Conservation (phyloP, 495 filamentous ascomycete genomes). For the Parmelia sp. region DNA sequence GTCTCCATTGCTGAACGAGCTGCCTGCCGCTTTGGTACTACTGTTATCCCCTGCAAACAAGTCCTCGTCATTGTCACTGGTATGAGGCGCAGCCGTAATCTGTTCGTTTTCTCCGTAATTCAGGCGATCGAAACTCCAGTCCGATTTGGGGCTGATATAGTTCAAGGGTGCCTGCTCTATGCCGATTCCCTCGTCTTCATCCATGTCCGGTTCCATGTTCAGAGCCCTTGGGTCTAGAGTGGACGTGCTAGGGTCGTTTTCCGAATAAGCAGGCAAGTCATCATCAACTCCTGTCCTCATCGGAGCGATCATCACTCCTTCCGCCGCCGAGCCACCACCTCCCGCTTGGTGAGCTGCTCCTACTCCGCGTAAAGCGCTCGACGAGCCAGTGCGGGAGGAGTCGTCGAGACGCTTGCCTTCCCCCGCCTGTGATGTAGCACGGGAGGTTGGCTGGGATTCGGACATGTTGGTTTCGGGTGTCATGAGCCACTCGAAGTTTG, state of each 20-base stretch:
- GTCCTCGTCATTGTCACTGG: constrained; percentile 31
- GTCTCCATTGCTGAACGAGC: constrained; percentile 37
- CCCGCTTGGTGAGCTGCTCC: constrained; percentile 63
- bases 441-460: constrained; percentile 44
- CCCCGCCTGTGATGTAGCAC: constrained; percentile 55
- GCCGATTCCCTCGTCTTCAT: constrained; percentile 30
- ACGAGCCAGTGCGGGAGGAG: constrained; percentile 79
- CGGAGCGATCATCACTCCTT: constrained; percentile 16
- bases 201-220: constrained; percentile 32
- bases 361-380: constrained; percentile 73
- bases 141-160: constrained; percentile 35
- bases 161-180: constrained; percentile 24
- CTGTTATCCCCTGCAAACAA: constrained; percentile 35
- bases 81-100: constrained; percentile 25
- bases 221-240: constrained; percentile 24
- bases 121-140: constrained; percentile 25
- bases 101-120: constrained; percentile 33
- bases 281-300: constrained; percentile 22
- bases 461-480: constrained; percentile 45
- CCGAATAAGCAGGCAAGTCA: constrained; percentile 23
- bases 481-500: constrained; percentile 61
- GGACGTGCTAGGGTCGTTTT: constrained; percentile 27
- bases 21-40: constrained; percentile 43
- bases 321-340: constrained; percentile 47
- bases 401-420: constrained; percentile 79